These are phyloP conservation scores for Mortierella hygrophila DNA, from an alignment of 192 early-diverging fungal genomes.

Conservation along the genomic window DNA sequence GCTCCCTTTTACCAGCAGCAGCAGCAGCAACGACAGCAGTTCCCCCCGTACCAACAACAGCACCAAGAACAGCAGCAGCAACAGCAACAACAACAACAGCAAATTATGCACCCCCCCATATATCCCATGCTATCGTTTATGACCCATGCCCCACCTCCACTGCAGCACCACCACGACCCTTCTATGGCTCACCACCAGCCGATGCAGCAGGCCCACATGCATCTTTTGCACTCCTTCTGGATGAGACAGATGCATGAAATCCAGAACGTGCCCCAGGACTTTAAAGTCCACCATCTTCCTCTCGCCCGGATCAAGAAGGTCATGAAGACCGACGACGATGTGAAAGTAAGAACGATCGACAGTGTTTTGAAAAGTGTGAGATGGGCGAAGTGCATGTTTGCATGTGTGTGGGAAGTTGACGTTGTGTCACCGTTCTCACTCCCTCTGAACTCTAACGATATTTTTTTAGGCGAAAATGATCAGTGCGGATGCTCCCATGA, in stretches of 20 bases:
- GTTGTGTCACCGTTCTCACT: neutral
- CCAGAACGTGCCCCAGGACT: conserved; percentile 82
- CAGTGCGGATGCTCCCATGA: conserved; percentile 84
- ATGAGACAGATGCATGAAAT: conserved; percentile 73
- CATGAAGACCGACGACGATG: conserved; percentile 98
- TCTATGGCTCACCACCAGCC: conserved; percentile 49
- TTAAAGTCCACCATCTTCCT: conserved; percentile 91
- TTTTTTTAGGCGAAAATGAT: conserved; percentile 66
- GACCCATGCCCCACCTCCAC: conserved; percentile 45
- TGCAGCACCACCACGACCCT: conserved; percentile 50
- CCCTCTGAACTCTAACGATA: neutral
- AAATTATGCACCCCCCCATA: conserved; percentile 23
- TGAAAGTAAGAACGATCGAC: conserved; percentile 72
- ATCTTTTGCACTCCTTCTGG: conserved; percentile 74
- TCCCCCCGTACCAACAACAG: conserved; percentile 21
- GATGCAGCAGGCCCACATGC: conserved; percentile 52
- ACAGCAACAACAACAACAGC: conserved; percentile 7
- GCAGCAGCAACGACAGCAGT: conserved; percentile 19
- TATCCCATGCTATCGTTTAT: conserved; percentile 49
- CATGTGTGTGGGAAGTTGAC: neutral
- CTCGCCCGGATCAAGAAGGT: conserved; percentile 97
- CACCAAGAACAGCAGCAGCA: conserved; percentile 1
- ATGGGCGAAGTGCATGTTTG: conserved; percentile 6
- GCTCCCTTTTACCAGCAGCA: conserved; percentile 2
- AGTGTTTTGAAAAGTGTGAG: no score